phyloP scores from a whole-genome alignment of 1,284 basidiomycete species.

The Fomitiporia mediterranea region DNA sequence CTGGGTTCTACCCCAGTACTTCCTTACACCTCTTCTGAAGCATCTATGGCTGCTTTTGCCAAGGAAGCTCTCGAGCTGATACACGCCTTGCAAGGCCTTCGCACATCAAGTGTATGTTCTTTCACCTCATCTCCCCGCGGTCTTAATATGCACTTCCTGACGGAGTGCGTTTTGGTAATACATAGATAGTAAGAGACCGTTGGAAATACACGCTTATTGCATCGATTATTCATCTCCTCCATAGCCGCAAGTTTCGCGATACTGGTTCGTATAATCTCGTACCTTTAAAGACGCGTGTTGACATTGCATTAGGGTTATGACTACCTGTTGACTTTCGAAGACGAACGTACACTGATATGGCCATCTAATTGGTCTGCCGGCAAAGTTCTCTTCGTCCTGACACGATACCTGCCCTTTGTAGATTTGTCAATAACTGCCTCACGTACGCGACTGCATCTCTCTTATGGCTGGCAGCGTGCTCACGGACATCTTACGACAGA shows the following conservation, averaged over 20 bases:
- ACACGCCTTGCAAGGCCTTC: neutral
- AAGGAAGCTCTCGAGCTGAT: neutral
- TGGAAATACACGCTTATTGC: neutral
- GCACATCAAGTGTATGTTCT: neutral
- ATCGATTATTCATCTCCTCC: no score
- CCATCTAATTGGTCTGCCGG: neutral
- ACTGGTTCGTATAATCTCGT: neutral
- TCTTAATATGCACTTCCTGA: neutral
- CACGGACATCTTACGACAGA: neutral
- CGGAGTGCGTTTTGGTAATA: neutral
- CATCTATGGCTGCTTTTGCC: neutral
- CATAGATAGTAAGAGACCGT: neutral
- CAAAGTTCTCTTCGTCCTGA: conserved; percentile 10
- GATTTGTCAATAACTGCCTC: conserved; percentile 1
- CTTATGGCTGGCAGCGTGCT: no score
- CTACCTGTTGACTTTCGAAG: conserved; percentile 9
- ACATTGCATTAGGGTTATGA: conserved; percentile 2
- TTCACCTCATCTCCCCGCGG: neutral
- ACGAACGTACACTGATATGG: conserved; percentile 10
- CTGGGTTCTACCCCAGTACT: no score
- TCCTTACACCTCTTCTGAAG: no score
- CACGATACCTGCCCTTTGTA: conserved; percentile 13
- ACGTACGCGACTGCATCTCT: conserved; percentile 4
- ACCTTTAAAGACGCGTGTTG: neutral
- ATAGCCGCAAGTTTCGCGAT: conserved; percentile 1